phyloP scores from a whole-genome alignment of 179 eudicot genomes.

The Patellifolia procumbens region DNA sequence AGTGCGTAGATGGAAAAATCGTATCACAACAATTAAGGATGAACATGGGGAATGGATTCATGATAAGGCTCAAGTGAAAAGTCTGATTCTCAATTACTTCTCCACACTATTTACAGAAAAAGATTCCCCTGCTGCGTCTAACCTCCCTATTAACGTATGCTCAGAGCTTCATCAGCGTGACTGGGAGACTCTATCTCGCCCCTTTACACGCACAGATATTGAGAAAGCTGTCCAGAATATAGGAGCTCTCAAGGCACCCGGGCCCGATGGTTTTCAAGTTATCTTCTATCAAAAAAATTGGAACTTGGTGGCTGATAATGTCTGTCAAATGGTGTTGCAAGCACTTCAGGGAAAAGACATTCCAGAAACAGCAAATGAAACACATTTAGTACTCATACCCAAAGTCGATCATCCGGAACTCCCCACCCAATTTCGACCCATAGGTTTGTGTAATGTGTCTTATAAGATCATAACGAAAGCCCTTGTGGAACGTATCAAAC shows the following conservation, averaged over 20 bases:
- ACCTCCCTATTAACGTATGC: background rate
- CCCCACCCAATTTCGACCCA: no score
- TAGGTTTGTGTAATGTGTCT: background rate
- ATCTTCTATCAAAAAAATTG: background rate
- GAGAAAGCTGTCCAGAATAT: background rate
- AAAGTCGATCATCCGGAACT: background rate
- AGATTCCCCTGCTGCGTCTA: no score
- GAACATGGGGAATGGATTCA: background rate
- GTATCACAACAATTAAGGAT: background rate
- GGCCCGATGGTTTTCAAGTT: background rate
- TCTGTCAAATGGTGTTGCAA: no score
- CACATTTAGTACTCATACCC: background rate
- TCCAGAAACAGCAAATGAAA: no score
- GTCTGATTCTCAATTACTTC: background rate
- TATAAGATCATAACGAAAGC: background rate
- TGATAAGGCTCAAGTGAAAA: background rate
- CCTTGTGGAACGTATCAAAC: background rate
- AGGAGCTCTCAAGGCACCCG: background rate
- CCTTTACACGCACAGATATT: background rate
- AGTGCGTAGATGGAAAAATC: background rate
- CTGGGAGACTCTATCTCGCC: background rate
- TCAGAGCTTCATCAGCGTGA: background rate
- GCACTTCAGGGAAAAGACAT: no score
- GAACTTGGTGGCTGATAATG: background rate
- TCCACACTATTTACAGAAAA: background rate